A percentile compares a stretch with the other conserved stretches of the same genome.
phyloP scores from a whole-genome alignment of 805 yeast genomes.

The Candida koratica region DNA sequence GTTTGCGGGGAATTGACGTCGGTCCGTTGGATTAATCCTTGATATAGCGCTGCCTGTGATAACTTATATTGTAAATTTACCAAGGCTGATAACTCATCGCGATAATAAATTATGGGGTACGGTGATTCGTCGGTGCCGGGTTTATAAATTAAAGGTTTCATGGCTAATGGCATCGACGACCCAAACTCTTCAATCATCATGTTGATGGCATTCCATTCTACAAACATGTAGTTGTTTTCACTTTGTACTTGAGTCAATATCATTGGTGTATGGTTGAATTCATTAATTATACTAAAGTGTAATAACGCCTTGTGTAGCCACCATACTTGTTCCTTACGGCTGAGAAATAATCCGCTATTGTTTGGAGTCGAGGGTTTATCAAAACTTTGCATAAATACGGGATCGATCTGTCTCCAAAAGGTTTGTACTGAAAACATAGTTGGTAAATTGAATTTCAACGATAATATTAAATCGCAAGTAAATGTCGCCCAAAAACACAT shows the following conservation, averaged over 20 bases:
- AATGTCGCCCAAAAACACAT: constrained; percentile 37
- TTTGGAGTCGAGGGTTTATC: constrained; percentile 7
- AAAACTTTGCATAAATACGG: constrained; percentile 24
- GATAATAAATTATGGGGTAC: constrained; percentile 33
- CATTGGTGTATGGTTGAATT: constrained; percentile 22
- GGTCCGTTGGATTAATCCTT: constrained; percentile 21
- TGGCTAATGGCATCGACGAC: constrained; percentile 22
- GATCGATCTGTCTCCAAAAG: constrained; percentile 33
- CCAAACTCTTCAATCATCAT: constrained; percentile 27
- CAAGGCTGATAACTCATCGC: constrained; percentile 35
- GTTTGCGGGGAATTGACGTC: constrained; percentile 15
- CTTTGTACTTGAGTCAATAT: constrained; percentile 27
- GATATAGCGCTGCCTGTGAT: constrained; percentile 28
- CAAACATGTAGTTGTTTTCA: constrained; percentile 20
- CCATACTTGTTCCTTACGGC: constrained; percentile 24
- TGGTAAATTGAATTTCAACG: constrained; percentile 30
- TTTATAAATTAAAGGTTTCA: constrained; percentile 32
- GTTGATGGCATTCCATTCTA: constrained; percentile 28
- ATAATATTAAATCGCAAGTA: constrained; percentile 32
- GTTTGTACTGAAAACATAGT: constrained; percentile 28
- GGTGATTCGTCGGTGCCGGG: constrained; percentile 20
- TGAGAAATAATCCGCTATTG: constrained; percentile 10
- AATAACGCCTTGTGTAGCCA: constrained; percentile 33
- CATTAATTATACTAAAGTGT: constrained; percentile 26
- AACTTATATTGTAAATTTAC: constrained; percentile 28